Evolutionary conservation across 140 eudicot species (phyloP).

Genomic region (Flaveria floridana): DNA sequence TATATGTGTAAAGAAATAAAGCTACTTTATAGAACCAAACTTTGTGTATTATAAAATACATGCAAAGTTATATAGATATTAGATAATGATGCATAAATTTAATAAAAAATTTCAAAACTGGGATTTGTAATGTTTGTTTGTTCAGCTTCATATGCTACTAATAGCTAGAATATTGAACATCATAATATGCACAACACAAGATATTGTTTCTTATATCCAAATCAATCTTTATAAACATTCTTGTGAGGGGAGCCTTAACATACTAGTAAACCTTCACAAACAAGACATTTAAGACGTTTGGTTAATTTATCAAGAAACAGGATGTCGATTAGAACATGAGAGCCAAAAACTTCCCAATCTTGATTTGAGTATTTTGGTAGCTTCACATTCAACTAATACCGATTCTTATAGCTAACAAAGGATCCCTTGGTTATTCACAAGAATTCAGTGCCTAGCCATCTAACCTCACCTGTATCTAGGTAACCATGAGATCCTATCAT

Average conservation of each 20-base stretch:
- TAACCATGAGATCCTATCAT: neutral
- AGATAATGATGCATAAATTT: no score
- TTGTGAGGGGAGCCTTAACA: neutral
- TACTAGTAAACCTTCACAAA: slow-evolving; percentile 15
- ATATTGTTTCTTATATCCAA: neutral
- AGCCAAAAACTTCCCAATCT: neutral
- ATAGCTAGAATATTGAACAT: slow-evolving; percentile 3
- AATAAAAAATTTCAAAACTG: slow-evolving; percentile 3
- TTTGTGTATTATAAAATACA: slow-evolving; percentile 23
- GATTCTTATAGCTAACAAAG: neutral
- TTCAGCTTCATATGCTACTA: neutral
- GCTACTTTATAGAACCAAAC: slow-evolving; percentile 32
- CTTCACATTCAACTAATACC: neutral
- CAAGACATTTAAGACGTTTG: slow-evolving; percentile 4
- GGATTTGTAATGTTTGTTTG: slow-evolving; percentile 2
- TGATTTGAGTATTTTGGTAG: neutral
- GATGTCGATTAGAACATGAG: neutral
- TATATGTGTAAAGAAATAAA: slow-evolving; percentile 18
- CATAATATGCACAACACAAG: neutral
- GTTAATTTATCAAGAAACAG: neutral
- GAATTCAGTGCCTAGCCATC: neutral
- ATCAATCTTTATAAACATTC: neutral
- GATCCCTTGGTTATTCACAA: neutral
- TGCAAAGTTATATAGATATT: neutral
- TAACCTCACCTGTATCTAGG: neutral